A percentile compares a stretch with the other conserved stretches of the same genome.
Evolutionary conservation across 2,329 filamentous ascomycete genomes (phyloP).

Genomic region (Xylariaceae sp.): DNA sequence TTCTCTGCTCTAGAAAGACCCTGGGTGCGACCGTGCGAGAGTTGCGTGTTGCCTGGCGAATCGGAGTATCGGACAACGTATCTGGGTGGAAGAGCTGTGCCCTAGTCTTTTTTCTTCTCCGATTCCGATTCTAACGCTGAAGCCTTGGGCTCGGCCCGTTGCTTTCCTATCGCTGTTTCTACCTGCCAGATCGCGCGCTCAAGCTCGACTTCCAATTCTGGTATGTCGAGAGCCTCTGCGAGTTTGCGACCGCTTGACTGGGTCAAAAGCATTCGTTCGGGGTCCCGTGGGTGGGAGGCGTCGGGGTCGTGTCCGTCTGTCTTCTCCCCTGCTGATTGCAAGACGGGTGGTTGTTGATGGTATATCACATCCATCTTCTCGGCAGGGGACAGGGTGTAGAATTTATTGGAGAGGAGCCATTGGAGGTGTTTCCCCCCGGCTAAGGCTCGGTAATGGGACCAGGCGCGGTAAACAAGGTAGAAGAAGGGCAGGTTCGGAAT

Average conservation of each 20-base stretch:
- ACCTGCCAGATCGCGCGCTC: constrained; percentile 75
- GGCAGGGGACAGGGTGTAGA: constrained; percentile 62
- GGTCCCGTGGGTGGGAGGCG: constrained; percentile 11
- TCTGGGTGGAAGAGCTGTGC: too few relatives aligned
- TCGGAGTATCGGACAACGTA: too few relatives aligned
- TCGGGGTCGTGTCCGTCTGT: constrained; percentile 24
- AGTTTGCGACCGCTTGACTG: constrained; percentile 51
- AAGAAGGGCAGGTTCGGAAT: constrained; percentile 96
- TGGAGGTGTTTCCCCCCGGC: constrained; percentile 79
- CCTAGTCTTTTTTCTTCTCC: not conserved
- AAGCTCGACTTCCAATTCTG: constrained; percentile 65
- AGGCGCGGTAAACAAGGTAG: constrained; percentile 85
- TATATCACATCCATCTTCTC: constrained; percentile 71
- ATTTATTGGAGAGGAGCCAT: constrained; percentile 69
- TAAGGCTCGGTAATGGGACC: constrained; percentile 85
- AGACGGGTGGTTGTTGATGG: constrained; percentile 22
- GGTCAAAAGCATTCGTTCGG: constrained; percentile 43
- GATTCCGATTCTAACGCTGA: constrained; percentile 4
- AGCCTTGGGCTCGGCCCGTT: constrained; percentile 1
- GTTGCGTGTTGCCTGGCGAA: too few relatives aligned
- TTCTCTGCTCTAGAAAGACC: too few relatives aligned
- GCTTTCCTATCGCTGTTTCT: constrained; percentile 39
- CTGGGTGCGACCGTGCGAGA: too few relatives aligned
- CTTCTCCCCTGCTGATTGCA: constrained; percentile 18
- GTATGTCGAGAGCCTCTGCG: constrained; percentile 58